Evolutionary conservation across 306 rosid genomes (phyloP).

Genomic region (Ammopiptanthus mongolicus): DNA sequence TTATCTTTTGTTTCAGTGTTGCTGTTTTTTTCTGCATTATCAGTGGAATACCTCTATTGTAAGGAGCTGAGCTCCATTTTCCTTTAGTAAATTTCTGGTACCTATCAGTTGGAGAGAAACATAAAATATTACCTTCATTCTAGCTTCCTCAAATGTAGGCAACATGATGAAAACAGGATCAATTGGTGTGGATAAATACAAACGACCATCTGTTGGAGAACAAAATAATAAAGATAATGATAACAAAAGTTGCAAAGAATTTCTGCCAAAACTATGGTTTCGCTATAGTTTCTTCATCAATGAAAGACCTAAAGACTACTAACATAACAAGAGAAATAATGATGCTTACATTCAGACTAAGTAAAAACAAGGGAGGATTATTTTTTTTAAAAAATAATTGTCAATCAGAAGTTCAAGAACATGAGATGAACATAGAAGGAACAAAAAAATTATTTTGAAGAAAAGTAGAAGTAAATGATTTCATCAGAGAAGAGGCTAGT

Average conservation of each 20-base stretch:
- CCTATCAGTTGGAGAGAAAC: not conserved
- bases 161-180: slow-evolving; percentile 87
- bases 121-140: slow-evolving; percentile 68
- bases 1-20: no score
- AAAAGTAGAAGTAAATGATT: not conserved
- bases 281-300: not conserved
- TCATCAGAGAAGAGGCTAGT: not conserved
- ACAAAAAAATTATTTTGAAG: not conserved
- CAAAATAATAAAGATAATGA: not conserved
- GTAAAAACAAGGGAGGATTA: slow-evolving; percentile 1
- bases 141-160: slow-evolving; percentile 83
- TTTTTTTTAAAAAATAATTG: not conserved
- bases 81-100: no score
- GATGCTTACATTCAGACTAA: not conserved
- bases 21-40: no score
- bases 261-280: not conserved
- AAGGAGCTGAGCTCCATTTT: no score
- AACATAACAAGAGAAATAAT: slow-evolving; percentile 3
- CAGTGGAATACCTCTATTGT: no score
- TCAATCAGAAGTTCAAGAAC: slow-evolving; percentile 4
- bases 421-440: not conserved
- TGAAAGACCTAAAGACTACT: not conserved
- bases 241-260: not conserved
- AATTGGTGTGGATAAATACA: slow-evolving; percentile 71
- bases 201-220: slow-evolving; percentile 61